phyloP scores from a whole-genome alignment of 2,329 filamentous ascomycete genomes.

The Magnaporthiopsis rhizophila region DNA sequence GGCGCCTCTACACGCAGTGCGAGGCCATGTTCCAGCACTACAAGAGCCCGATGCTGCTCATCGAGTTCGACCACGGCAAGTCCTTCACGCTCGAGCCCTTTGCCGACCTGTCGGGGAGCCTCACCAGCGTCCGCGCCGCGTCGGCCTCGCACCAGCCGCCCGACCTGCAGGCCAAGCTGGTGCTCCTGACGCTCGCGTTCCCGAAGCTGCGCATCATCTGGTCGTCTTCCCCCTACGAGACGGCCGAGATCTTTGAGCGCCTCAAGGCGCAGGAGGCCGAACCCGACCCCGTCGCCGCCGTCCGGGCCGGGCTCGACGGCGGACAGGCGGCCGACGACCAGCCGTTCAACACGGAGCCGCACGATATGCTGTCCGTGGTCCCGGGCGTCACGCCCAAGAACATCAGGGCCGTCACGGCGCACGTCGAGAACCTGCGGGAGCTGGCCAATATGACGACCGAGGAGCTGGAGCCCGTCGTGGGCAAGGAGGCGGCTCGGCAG shows the following conservation, averaged over 20 bases:
- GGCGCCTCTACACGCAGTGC: constrained; percentile 82
- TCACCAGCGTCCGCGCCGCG: constrained; percentile 46
- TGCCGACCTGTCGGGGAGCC: constrained; percentile 55
- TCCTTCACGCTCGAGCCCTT: constrained; percentile 88
- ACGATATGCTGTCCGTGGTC: constrained; percentile 81
- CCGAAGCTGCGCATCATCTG: constrained; percentile 86
- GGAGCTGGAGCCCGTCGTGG: constrained; percentile 67
- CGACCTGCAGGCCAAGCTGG: constrained; percentile 85
- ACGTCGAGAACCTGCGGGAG: constrained; percentile 69
- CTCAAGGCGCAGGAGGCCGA: constrained; percentile 86
- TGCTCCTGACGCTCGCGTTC: constrained; percentile 86
- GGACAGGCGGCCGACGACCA: constrained; percentile 55
- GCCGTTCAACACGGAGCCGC: constrained; percentile 73
- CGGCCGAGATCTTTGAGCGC: constrained; percentile 91
- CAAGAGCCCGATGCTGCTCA: constrained; percentile 80
- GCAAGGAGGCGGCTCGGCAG: constrained; percentile 66
- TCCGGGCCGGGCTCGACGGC: constrained; percentile 69
- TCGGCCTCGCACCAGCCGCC: constrained; percentile 41
- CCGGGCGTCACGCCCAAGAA: constrained; percentile 80
- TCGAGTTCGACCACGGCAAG: constrained; percentile 97
- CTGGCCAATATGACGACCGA: constrained; percentile 77
- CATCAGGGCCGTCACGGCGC: constrained; percentile 61
- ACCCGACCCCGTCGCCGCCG: constrained; percentile 82
- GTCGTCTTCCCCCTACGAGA: constrained; percentile 89
- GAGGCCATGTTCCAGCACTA: constrained; percentile 95